Conservation (phyloP, 2,329 filamentous ascomycete species). For the Lasiodiplodia hormozganensis region DNA sequence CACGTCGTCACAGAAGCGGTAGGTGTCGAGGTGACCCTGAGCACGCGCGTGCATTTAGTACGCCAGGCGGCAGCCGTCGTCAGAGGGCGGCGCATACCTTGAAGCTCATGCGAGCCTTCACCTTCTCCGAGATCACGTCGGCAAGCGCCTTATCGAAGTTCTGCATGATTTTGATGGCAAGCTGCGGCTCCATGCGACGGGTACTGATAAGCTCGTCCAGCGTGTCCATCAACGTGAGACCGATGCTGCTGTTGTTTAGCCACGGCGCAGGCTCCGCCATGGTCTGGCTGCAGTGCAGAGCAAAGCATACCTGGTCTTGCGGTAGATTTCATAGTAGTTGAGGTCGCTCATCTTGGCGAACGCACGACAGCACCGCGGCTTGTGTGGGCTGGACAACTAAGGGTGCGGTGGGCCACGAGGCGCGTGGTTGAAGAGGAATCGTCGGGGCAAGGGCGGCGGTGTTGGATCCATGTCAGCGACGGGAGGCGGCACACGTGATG, state of each 20-base stretch:
- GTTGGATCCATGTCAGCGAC: background rate
- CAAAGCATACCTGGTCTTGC: slow-evolving; percentile 84
- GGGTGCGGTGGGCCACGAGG: slow-evolving; percentile 32
- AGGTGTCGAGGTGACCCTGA: slow-evolving; percentile 95
- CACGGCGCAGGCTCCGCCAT: slow-evolving; percentile 2
- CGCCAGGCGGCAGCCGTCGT: background rate
- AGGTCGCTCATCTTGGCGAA: slow-evolving; percentile 45
- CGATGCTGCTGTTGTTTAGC: slow-evolving; percentile 71
- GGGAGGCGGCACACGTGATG: slow-evolving; percentile 7
- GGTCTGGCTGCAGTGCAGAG: slow-evolving; percentile 34
- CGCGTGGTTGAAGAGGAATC: slow-evolving; percentile 30
- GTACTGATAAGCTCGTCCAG: slow-evolving; percentile 96
- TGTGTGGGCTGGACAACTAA: slow-evolving; percentile 31
- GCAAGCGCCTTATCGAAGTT: slow-evolving; percentile 96
- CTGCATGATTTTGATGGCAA: slow-evolving; percentile 96
- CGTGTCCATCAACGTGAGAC: slow-evolving; percentile 90
- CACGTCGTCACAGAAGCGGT: slow-evolving; percentile 99
- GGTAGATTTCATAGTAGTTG: slow-evolving; percentile 92
- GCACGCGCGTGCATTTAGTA: slow-evolving; percentile 32
- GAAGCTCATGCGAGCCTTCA: slow-evolving; percentile 89
- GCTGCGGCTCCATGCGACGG: slow-evolving; percentile 93
- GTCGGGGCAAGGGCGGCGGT: slow-evolving; percentile 14
- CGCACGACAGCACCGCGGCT: background rate
- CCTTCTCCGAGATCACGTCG: slow-evolving; percentile 88
- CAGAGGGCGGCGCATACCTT: slow-evolving; percentile 69